A percentile compares a stretch with the other conserved stretches of the same genome.
phyloP scores from a whole-genome alignment of 805 yeast genomes.

The Teunomyces atbi region DNA sequence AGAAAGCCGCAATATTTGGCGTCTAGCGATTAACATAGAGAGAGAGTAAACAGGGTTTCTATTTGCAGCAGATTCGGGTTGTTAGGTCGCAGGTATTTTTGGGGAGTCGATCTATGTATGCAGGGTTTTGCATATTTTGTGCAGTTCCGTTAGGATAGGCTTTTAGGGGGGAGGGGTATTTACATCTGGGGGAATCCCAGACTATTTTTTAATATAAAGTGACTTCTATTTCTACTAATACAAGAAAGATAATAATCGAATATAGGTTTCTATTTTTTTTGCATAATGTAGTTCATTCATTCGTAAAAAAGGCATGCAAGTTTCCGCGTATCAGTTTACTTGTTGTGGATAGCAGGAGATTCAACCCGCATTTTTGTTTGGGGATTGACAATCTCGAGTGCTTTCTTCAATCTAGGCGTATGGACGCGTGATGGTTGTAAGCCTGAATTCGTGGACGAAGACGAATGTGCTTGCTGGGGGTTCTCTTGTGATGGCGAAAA shows the following conservation, averaged over 20 bases:
- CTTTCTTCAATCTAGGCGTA: conserved; percentile 59
- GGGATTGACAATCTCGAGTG: conserved; percentile 62
- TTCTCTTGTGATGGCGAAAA: conserved; percentile 54
- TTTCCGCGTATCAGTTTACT: conserved; percentile 1
- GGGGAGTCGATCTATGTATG: background rate
- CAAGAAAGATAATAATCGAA: background rate
- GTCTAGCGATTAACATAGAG: background rate
- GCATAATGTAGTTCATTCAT: conserved; percentile 5
- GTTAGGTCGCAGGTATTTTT: too few species aligned
- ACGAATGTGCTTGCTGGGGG: conserved; percentile 18
- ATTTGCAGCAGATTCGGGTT: background rate
- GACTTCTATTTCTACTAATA: background rate
- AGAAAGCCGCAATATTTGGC: background rate
- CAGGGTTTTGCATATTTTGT: too few species aligned
- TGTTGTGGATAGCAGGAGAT: conserved; percentile 40
- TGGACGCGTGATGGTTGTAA: conserved; percentile 43
- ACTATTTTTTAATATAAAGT: too few species aligned
- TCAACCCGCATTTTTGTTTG: conserved; percentile 56
- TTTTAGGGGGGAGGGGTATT: background rate
- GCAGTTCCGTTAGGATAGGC: background rate
- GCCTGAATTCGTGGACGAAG: conserved; percentile 12
- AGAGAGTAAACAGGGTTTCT: background rate
- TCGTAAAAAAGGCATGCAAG: conserved; percentile 3
- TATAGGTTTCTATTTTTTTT: background rate
- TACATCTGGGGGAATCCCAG: too few species aligned